A percentile compares a stretch with the other conserved stretches of the same genome.
These are phyloP conservation scores for Sporothrix brasiliensis DNA, from an alignment of 2,329 filamentous ascomycete species.

Conservation along the genomic window DNA sequence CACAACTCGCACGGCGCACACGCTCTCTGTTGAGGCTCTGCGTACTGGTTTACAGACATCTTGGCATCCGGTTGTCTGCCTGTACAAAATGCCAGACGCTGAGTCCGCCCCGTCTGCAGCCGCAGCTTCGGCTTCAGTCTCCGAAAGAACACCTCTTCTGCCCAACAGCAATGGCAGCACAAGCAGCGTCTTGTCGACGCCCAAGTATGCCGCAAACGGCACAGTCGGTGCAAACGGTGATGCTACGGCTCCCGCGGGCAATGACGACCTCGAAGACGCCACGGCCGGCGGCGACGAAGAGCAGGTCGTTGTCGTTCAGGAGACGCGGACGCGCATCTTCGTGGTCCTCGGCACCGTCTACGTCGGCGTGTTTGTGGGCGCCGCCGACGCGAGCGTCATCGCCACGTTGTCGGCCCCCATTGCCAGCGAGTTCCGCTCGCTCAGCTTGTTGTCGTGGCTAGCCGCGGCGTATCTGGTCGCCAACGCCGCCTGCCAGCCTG, in stretches of 20 bases:
- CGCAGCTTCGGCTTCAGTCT: background rate
- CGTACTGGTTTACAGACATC: background rate
- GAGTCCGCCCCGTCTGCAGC: background rate
- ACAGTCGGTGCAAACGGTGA: background rate
- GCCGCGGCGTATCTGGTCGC: constrained; percentile 86
- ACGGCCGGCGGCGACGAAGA: constrained; percentile 42
- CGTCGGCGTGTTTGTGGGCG: constrained; percentile 65
- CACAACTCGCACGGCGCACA: background rate
- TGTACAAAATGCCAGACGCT: background rate
- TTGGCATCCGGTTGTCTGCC: background rate
- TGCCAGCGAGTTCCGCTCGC: constrained; percentile 77
- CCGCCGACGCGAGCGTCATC: constrained; percentile 77
- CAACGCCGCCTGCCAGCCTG: constrained; percentile 82
- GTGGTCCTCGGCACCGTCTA: constrained; percentile 60
- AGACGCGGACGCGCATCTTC: constrained; percentile 53
- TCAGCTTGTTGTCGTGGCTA: constrained; percentile 83
- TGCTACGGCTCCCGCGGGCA: background rate
- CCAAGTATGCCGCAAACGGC: background rate
- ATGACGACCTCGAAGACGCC: constrained; percentile 24
- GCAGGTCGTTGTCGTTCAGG: constrained; percentile 53
- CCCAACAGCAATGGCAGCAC: constrained; percentile 10
- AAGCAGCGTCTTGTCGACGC: background rate
- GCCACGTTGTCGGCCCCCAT: constrained; percentile 84
- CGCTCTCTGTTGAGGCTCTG: background rate
- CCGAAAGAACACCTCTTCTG: constrained; percentile 29